Evolutionary conservation across 805 yeast species (phyloP).

Genomic region (Yamadazyma tumulicola): DNA sequence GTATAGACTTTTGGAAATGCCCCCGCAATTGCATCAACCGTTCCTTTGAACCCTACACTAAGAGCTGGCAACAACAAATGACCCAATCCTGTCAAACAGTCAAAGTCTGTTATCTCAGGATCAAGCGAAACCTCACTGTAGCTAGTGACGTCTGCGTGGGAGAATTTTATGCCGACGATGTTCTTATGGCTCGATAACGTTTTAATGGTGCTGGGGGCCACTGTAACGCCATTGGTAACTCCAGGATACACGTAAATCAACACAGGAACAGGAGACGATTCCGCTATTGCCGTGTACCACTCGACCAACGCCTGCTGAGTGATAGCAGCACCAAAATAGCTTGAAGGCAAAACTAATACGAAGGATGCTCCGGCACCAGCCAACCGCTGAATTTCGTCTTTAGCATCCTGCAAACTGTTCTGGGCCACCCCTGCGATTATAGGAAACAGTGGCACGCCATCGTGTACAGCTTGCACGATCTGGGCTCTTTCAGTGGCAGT

Average conservation of each 20-base stretch:
- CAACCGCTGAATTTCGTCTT: constrained; percentile 33
- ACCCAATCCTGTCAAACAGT: constrained; percentile 16
- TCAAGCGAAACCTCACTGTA: constrained; percentile 11
- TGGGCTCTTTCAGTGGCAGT: constrained; percentile 40
- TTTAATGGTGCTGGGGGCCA: constrained; percentile 17
- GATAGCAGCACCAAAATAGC: constrained; percentile 44
- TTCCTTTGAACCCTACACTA: constrained; percentile 11
- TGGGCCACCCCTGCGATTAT: constrained; percentile 49
- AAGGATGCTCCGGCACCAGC: constrained; percentile 35
- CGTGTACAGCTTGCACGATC: constrained; percentile 30
- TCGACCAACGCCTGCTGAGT: constrained; percentile 24
- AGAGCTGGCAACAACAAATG: constrained; percentile 13
- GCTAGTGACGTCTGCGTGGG: constrained; percentile 14
- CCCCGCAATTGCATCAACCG: constrained; percentile 13
- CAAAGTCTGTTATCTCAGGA: constrained; percentile 8
- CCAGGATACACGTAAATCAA: constrained; percentile 33
- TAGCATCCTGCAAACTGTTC: constrained; percentile 41
- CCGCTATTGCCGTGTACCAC: constrained; percentile 25
- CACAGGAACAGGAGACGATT: constrained; percentile 24
- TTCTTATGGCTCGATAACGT: constrained; percentile 23
- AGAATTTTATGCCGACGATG: constrained; percentile 26
- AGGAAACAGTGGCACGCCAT: constrained; percentile 22
- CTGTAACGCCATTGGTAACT: constrained; percentile 23
- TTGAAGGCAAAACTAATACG: constrained; percentile 40
- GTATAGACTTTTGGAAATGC: constrained; percentile 14